A percentile compares a stretch with the other conserved stretches of the same genome.
Conservation (phyloP, 148 eudicot genomes). For the Drosera capensis region DNA sequence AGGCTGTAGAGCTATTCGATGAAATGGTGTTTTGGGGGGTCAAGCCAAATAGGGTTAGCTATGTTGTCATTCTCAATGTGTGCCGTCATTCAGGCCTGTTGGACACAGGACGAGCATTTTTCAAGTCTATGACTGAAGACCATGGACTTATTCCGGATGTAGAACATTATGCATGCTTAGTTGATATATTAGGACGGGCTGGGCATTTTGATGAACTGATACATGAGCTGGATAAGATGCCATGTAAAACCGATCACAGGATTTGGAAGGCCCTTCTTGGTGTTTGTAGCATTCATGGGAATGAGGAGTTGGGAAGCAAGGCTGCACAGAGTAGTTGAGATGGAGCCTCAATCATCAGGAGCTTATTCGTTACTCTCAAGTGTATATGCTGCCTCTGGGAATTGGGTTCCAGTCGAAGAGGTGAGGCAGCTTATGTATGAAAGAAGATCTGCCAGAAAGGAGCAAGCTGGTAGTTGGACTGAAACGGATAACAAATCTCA, state of each 20-base stretch:
- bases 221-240: slow-evolving; percentile 40
- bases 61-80: slow-evolving; percentile 45
- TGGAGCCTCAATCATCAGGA: slow-evolving; percentile 36
- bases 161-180: slow-evolving; percentile 60
- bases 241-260: slow-evolving; percentile 31
- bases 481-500: slow-evolving; percentile 22
- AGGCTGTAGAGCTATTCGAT: slow-evolving; percentile 28
- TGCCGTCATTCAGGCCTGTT: slow-evolving; percentile 68
- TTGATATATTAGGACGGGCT: slow-evolving; percentile 59
- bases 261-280: slow-evolving; percentile 57
- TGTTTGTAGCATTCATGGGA: slow-evolving; percentile 51
- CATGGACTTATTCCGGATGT: slow-evolving; percentile 43
- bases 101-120: slow-evolving; percentile 36
- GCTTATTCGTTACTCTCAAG: slow-evolving; percentile 52
- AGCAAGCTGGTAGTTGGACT: slow-evolving; percentile 48
- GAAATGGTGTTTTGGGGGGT: slow-evolving; percentile 39
- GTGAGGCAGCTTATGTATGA: slow-evolving; percentile 33
- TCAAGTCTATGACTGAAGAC: slow-evolving; percentile 35
- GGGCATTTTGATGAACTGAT: slow-evolving; percentile 48
- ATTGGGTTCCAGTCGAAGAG: slow-evolving; percentile 35
- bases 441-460: slow-evolving; percentile 33
- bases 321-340: slow-evolving; percentile 44
- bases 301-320: slow-evolving; percentile 34
- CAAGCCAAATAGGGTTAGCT: slow-evolving; percentile 50
- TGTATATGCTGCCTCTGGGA: slow-evolving; percentile 52